Percentiles rank a stretch among this genome's conserved stretches.
Evolutionary conservation across 2,329 filamentous ascomycete species (phyloP).

Genomic region (Aspergillus niger): DNA sequence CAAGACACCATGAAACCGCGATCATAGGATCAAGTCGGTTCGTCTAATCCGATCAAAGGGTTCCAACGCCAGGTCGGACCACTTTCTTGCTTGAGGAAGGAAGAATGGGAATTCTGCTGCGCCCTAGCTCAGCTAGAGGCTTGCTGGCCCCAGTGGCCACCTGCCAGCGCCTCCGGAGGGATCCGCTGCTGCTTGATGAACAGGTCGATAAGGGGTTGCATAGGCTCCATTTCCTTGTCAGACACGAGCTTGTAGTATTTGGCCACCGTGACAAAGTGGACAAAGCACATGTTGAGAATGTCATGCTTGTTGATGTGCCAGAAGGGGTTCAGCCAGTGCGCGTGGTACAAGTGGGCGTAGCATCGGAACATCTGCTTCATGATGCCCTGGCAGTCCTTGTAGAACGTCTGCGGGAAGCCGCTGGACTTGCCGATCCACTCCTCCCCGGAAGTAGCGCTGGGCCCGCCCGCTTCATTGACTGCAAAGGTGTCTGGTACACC

Average conservation of each 20-base stretch:
- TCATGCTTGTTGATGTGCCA: conserved; percentile 73
- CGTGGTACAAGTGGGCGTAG: conserved; percentile 97
- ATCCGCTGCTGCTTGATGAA: conserved; percentile 89
- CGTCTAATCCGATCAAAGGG: conserved; percentile 26
- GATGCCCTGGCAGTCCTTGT: conserved; percentile 87
- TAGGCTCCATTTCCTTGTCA: conserved; percentile 88
- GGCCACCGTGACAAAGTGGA: conserved; percentile 78
- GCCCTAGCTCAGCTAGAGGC: conserved; percentile 32
- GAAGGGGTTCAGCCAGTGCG: conserved; percentile 83
- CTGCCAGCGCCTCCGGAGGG: conserved; percentile 62
- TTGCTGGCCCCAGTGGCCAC: conserved; percentile 47
- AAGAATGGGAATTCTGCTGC: not conserved
- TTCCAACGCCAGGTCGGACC: conserved; percentile 40
- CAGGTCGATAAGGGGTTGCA: conserved; percentile 90
- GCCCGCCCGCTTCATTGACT: conserved; percentile 56
- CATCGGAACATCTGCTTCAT: conserved; percentile 99
- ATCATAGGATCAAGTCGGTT: conserved; percentile 14
- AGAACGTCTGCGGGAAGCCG: conserved; percentile 88
- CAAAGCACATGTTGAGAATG: conserved; percentile 84
- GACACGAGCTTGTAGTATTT: conserved; percentile 81
- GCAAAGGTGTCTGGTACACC: conserved; percentile 58
- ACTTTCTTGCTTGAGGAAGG: conserved; percentile 22
- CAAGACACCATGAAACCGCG: conserved; percentile 18
- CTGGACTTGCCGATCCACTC: conserved; percentile 88
- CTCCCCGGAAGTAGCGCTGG: conserved; percentile 58